These are phyloP conservation scores for Wickerhamiella musiphila DNA, from an alignment of 805 yeast genomes.

Conservation along the genomic window DNA sequence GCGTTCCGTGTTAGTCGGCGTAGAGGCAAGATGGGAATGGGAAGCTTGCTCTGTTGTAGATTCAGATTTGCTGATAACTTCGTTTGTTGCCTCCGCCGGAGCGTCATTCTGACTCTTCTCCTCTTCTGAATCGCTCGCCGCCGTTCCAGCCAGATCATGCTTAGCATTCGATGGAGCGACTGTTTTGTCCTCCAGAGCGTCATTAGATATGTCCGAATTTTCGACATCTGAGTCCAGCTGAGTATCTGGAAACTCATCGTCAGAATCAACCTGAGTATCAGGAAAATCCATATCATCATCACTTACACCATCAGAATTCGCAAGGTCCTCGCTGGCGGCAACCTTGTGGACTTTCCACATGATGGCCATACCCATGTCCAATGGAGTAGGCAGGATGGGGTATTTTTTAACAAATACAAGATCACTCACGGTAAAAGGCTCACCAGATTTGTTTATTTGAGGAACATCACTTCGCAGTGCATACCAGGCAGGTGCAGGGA, in stretches of 20 bases:
- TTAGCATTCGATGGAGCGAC: no score
- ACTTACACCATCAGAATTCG: constrained; percentile 20
- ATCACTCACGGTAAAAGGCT: constrained; percentile 44
- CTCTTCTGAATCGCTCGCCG: not conserved
- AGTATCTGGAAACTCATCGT: constrained; percentile 18
- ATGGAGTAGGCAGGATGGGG: constrained; percentile 50
- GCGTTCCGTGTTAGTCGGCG: not conserved
- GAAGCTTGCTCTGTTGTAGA: no score
- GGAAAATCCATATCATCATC: constrained; percentile 17
- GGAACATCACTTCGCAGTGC: constrained; percentile 52
- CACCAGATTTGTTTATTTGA: constrained; percentile 32
- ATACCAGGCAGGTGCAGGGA: constrained; percentile 74
- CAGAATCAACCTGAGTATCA: constrained; percentile 14
- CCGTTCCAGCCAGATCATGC: no score
- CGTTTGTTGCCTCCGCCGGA: no score
- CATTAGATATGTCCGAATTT: constrained; percentile 2
- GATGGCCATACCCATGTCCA: constrained; percentile 81
- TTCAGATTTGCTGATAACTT: no score
- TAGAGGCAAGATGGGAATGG: no score
- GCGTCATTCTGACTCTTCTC: no score
- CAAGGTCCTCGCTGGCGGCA: constrained; percentile 16
- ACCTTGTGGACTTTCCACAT: constrained; percentile 45
- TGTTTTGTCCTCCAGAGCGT: not conserved
- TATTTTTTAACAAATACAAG: constrained; percentile 38
- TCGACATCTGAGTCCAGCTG: constrained; percentile 13